Evolutionary conservation across 805 yeast genomes (phyloP), one percentile per base, ranked within the genome.

Genomic region (Candida awuae): DNA sequence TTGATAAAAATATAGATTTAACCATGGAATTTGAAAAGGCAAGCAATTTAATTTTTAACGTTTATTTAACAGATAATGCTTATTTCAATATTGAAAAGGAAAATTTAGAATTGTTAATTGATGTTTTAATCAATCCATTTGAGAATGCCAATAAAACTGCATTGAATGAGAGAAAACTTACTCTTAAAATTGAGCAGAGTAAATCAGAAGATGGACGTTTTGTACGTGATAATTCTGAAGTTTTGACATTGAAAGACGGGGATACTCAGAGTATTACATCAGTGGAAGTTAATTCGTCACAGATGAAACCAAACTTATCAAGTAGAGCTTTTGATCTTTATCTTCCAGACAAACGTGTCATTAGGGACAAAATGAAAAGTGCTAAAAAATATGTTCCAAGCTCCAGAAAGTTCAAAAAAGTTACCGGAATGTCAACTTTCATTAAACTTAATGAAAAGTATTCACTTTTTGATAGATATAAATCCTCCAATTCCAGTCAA

Each of bases 11-110:
- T 4, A 55, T 72, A 12, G 75, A 71, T 44, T 52, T 74, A 30
- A 57, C 62, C 4, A 32, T 51, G 1, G 70, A 80, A 4, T 62
- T 90, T 27, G 95, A 88, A 47, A 86, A 80, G 50, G 71, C 77
- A 42, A 76, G 68, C 52, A 70, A 73, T n/a, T 94, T 83, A 48
- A 59, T 85, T 14, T 90, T 90, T 56, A 68, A 75, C 15, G 79
- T 80, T 34, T 83, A 77, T 53, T 61, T 83, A 20, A 70, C 71
- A 21, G 84, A 81, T 42, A 73, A 75, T 42, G 67, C 71, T 34
- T 88, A 86, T 59, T 79, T 88, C 51, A 77, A 67, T 29, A 52
- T 71, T 29, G 97, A 87, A 54, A 81, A 75, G 60, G 77, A 76
- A 45, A 75, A 74, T 47, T 62, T 88, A 27, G 81, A 78, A 36